Conservation (phyloP, 2,329 filamentous ascomycete genomes). For the Emericellopsis cladophorae region DNA sequence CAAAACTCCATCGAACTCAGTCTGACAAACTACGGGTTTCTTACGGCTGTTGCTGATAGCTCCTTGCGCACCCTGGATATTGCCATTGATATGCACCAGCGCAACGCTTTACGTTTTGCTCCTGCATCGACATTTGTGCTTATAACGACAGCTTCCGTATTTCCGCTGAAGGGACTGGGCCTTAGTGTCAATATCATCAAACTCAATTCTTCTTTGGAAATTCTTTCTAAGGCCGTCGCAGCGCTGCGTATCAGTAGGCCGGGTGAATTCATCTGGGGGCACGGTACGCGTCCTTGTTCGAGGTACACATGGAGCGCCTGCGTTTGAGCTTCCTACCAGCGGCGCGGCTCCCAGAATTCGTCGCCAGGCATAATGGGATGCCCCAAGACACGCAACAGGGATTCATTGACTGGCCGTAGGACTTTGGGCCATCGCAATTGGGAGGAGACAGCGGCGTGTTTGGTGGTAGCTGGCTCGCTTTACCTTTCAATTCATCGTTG, state of each 20-base stretch:
- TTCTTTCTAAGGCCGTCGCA: background rate
- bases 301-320: background rate
- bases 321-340: background rate
- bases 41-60: conserved; percentile 41
- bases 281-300: background rate
- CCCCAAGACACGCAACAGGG: background rate
- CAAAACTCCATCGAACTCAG: conserved; percentile 23
- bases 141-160: conserved; percentile 40
- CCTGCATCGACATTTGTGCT: conserved; percentile 40
- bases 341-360: background rate
- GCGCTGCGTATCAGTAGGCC: background rate
- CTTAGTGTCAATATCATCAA: conserved; percentile 5
- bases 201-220: conserved; percentile 3
- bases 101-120: conserved; percentile 31
- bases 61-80: conserved; percentile 37
- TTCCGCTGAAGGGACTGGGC: conserved; percentile 27
- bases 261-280: background rate
- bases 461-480: background rate
- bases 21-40: conserved; percentile 39
- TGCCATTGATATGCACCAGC: conserved; percentile 32
- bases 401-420: background rate
- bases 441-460: background rate
- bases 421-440: background rate
- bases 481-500: background rate
- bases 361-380: background rate